These are phyloP conservation scores for Rhododendron mucronatum DNA, from an alignment of 148 eudicot species.

Conservation along the genomic window DNA sequence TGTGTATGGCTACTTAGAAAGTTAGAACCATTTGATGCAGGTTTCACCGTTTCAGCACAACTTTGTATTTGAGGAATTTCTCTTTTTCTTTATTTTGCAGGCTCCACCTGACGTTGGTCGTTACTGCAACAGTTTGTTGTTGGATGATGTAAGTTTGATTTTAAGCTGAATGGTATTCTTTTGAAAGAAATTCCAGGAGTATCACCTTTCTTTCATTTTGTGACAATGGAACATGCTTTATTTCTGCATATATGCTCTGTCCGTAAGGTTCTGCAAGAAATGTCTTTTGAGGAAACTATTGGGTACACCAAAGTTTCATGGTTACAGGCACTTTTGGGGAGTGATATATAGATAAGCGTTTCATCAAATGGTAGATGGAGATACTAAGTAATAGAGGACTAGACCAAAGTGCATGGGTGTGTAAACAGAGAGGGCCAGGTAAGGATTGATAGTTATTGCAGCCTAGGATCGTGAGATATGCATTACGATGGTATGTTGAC, in stretches of 20 bases:
- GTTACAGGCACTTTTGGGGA: not conserved
- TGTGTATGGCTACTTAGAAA: not conserved
- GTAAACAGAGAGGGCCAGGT: not conserved
- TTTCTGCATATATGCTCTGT: not conserved
- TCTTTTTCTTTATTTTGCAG: conserved; percentile 28
- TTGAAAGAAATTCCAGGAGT: not conserved
- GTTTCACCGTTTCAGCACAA: conserved; percentile 56
- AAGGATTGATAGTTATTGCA: not conserved
- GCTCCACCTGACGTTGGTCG: conserved; percentile 67
- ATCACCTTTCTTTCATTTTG: not conserved
- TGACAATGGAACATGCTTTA: no score
- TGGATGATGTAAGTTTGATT: conserved; percentile 86
- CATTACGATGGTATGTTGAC: not conserved
- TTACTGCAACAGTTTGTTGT: conserved; percentile 83
- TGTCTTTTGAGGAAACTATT: not conserved
- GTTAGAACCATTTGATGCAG: conserved; percentile 26
- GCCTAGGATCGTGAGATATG: not conserved
- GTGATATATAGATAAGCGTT: not conserved
- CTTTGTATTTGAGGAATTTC: conserved; percentile 11
- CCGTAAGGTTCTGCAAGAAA: not conserved
- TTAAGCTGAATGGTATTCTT: not conserved
- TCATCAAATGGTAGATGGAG: not conserved
- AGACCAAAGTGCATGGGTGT: not conserved
- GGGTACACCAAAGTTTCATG: not conserved
- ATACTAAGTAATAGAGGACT: not conserved